Evolutionary conservation across 352 stramenopile species (phyloP), one percentile per base, ranked within the genome.

Genomic region (Phytophthora sojae): DNA sequence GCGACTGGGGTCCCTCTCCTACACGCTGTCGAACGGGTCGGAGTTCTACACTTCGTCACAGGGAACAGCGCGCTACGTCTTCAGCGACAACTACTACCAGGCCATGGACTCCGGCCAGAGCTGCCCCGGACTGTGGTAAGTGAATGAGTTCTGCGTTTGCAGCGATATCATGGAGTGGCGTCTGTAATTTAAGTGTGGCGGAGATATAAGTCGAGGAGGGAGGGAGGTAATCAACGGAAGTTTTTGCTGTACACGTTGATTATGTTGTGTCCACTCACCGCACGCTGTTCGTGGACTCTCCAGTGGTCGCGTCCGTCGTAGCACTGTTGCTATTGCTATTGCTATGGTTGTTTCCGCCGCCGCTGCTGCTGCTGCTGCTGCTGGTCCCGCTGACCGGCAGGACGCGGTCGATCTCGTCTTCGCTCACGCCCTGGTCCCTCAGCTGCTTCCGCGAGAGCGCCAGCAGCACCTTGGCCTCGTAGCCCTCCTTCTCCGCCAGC

Each of bases 41-140:
- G 66, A 79, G 9, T 75, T 75, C 19, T 72, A 62, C 35, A 64
- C 69, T 1, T 86, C 77, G 4, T 75, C 71, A 2, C 77, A 76
- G 21, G 68, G 73, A 17, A 90, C 79, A 12, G 75, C 83, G 19
- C 75, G 79, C 3, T 83, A 80, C 21, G 77, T 85, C 26, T 91
- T 91, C 62, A 90, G 81, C 64, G 83, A 91, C 54, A 93, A 84
- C 49, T 90, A 90, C 65, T 91, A 90, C 75, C 79, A 91, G 44
- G 83, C 80, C 17, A 84, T 93, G 60, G 82, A 91, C 61, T 90
- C 85, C 29, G 80, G 79, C 21, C 70, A 85, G 39, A 91, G 83
- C 30, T 90, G 76, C 32, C 73, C 54, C 23, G 66, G 58, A 69
- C 3, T 80, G 37, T 75, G 45, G 69, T 80, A 39, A 81, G 25